Conservation (phyloP, 2,329 filamentous ascomycete genomes). For the Fusarium sp. region DNA sequence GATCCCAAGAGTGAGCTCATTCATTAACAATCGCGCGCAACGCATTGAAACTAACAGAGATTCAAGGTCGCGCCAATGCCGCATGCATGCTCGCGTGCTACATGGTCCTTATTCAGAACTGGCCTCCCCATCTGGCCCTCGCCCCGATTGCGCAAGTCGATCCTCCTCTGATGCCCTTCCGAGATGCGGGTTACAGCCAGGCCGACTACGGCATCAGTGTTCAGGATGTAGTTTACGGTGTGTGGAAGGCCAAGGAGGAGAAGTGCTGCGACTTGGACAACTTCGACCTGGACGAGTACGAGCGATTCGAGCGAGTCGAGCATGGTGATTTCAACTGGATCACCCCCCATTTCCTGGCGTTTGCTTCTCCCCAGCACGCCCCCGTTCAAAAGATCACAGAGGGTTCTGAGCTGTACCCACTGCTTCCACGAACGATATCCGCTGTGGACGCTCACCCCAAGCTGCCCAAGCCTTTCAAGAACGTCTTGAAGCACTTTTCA, state of each 20-base stretch:
- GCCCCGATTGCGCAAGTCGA: constrained; percentile 97
- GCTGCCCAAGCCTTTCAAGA: constrained; percentile 91
- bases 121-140: constrained; percentile 94
- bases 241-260: constrained; percentile 99
- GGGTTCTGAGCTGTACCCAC: constrained; percentile 77
- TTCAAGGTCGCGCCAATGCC: constrained; percentile 85
- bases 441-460: constrained; percentile 77
- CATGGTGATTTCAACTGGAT: constrained; percentile 99
- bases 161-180: constrained; percentile 97
- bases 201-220: constrained; percentile 96
- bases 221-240: constrained; percentile 97
- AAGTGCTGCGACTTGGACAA: constrained; percentile 90
- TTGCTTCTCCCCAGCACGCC: constrained; percentile 90
- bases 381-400: constrained; percentile 79
- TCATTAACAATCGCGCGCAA: neutral
- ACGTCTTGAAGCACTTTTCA: constrained; percentile 89
- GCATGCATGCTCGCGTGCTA: constrained; percentile 96
- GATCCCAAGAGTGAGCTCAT: constrained; percentile 83
- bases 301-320: constrained; percentile 93
- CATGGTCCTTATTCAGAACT: constrained; percentile 98
- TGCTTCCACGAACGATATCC: constrained; percentile 79
- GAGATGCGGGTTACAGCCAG: constrained; percentile 97
- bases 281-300: constrained; percentile 97
- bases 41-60: constrained; percentile 27
- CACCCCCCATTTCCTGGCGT: constrained; percentile 92